Conservation (phyloP, 2,329 filamentous ascomycete species). For the Emericellopsis cladophorae region DNA sequence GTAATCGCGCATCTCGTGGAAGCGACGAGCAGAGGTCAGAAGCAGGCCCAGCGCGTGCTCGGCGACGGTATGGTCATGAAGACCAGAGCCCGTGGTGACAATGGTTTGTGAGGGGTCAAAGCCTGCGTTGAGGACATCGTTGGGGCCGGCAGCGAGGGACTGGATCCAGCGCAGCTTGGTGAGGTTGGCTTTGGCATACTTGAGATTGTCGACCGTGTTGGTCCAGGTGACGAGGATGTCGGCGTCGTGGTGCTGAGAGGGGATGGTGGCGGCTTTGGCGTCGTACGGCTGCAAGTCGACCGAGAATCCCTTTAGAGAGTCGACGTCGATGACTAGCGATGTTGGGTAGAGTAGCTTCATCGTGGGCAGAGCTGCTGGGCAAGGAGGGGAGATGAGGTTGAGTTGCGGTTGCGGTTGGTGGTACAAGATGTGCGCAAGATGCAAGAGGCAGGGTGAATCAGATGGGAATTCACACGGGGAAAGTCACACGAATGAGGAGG, state of each 20-base stretch:
- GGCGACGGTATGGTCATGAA: slow-evolving; percentile 52
- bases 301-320: slow-evolving; percentile 44
- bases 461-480: too few relatives aligned
- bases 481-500: too few relatives aligned
- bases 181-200: slow-evolving; percentile 40
- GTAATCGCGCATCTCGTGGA: slow-evolving; percentile 51
- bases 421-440: too few relatives aligned
- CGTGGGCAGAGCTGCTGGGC: background rate
- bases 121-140: slow-evolving; percentile 49
- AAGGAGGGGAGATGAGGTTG: too few relatives aligned
- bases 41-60: slow-evolving; percentile 50
- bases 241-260: slow-evolving; percentile 45
- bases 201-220: slow-evolving; percentile 45
- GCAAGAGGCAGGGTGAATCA: too few relatives aligned
- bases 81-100: slow-evolving; percentile 49
- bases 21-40: slow-evolving; percentile 39
- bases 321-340: slow-evolving; percentile 42
- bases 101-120: slow-evolving; percentile 37
- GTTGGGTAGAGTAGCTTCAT: slow-evolving; percentile 56
- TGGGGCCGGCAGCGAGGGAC: slow-evolving; percentile 52
- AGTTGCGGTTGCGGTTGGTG: too few relatives aligned
- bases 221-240: slow-evolving; percentile 49
- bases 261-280: slow-evolving; percentile 39
- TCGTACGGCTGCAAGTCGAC: slow-evolving; percentile 47
- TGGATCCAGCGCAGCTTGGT: slow-evolving; percentile 52